Conservation (phyloP, 768 basidiomycete genomes). For the Pisolithus albus region DNA sequence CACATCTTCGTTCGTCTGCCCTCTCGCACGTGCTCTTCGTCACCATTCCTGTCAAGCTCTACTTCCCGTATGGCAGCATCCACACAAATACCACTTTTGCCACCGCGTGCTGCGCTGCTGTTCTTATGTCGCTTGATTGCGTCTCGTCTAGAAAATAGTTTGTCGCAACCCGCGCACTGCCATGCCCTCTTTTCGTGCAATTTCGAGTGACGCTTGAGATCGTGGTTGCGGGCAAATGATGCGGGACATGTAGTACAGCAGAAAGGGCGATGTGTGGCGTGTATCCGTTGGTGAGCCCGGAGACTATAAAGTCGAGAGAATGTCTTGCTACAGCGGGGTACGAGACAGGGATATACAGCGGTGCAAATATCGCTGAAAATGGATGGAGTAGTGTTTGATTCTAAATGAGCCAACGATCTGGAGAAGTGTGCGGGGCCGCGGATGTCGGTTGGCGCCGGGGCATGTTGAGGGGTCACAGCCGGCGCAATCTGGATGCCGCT, state of each 20-base stretch:
- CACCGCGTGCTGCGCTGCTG: slow-evolving; percentile 44
- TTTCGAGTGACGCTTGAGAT: slow-evolving; percentile 70
- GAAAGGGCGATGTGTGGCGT: slow-evolving; percentile 59
- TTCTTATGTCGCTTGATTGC: slow-evolving; percentile 76
- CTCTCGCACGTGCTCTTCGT: slow-evolving; percentile 39
- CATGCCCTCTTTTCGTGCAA: slow-evolving; percentile 68
- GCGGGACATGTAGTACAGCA: slow-evolving; percentile 61
- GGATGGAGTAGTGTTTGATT: slow-evolving; percentile 13
- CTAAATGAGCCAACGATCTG: slow-evolving; percentile 26
- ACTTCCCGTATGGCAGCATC: slow-evolving; percentile 59
- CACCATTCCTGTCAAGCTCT: slow-evolving; percentile 35
- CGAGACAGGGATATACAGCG: slow-evolving; percentile 76
- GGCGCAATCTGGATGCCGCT: slow-evolving; percentile 66
- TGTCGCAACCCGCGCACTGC: slow-evolving; percentile 68
- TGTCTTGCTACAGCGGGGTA: slow-evolving; percentile 55
- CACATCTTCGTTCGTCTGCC: slow-evolving; percentile 58
- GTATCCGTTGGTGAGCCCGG: slow-evolving; percentile 64
- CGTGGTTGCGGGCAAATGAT: slow-evolving; percentile 73
- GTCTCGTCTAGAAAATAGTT: slow-evolving; percentile 70
- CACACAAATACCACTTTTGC: slow-evolving; percentile 46
- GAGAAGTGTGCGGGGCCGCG: slow-evolving; percentile 23
- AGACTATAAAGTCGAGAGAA: slow-evolving; percentile 66
- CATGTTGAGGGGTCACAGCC: slow-evolving; percentile 28
- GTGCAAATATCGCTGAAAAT: slow-evolving; percentile 51
- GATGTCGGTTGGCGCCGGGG: slow-evolving; percentile 16